Percentiles rank a stretch among this genome's conserved stretches.
phyloP scores from a whole-genome alignment of 176 grass and related monocot species.

The Thinopyrum elongatum region DNA sequence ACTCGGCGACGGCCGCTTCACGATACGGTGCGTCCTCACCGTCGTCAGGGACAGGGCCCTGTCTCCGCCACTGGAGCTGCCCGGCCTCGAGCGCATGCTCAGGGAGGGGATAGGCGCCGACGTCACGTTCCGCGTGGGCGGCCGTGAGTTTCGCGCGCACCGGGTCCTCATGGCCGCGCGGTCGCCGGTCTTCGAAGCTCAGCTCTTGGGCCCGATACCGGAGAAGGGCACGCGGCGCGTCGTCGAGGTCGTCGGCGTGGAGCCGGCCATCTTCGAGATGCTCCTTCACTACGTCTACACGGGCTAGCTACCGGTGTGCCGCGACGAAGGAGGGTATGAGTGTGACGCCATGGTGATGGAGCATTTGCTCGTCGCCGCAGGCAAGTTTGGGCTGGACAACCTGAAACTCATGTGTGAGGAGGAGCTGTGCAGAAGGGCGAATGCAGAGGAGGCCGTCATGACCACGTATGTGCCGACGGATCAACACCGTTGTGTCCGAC shows the following conservation, averaged over 20 bases:
- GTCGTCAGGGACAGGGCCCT: neutral
- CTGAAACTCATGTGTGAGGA: neutral
- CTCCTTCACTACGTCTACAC: slow-evolving; percentile 37
- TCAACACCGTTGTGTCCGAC: neutral
- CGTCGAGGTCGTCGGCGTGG: neutral
- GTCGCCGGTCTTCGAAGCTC: neutral
- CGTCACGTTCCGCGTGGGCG: neutral
- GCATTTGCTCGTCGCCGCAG: neutral
- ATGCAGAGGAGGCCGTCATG: neutral
- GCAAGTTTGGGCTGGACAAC: neutral
- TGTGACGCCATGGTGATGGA: neutral
- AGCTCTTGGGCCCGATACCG: slow-evolving; percentile 6
- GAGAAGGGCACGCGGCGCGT: neutral
- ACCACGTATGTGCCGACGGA: neutral
- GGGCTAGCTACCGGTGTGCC: neutral
- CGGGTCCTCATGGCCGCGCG: neutral
- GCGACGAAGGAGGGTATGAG: neutral
- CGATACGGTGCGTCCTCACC: neutral
- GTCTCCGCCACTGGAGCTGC: neutral
- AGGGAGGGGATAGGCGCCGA: neutral
- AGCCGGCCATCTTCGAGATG: slow-evolving; percentile 1
- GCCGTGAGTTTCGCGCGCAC: neutral
- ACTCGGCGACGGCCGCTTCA: neutral
- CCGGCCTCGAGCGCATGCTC: neutral
- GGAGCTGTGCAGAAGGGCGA: neutral